Evolutionary conservation across 352 stramenopile species (phyloP).

Genomic region (Phytophthora podocarpi): DNA sequence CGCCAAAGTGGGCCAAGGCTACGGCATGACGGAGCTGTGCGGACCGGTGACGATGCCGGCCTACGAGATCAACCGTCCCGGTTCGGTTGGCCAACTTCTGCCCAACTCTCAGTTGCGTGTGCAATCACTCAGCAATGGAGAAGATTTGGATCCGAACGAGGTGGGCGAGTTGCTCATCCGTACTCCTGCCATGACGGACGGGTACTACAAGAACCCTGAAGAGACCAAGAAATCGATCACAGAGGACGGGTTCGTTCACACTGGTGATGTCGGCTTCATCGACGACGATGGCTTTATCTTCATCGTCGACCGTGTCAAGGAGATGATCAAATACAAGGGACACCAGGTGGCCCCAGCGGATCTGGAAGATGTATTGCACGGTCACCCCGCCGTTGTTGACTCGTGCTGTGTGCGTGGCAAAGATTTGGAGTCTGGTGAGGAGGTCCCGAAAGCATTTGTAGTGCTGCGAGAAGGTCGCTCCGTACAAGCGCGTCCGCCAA

Average conservation of each 20-base stretch:
- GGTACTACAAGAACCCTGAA: slow-evolving; percentile 74
- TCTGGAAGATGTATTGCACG: slow-evolving; percentile 89
- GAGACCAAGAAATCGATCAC: slow-evolving; percentile 80
- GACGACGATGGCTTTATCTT: slow-evolving; percentile 92
- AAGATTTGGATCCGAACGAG: slow-evolving; percentile 34
- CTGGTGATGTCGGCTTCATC: slow-evolving; percentile 91
- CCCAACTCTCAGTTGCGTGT: slow-evolving; percentile 47
- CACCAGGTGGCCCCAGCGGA: slow-evolving; percentile 92
- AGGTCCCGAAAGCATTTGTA: slow-evolving; percentile 89
- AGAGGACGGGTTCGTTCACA: slow-evolving; percentile 80
- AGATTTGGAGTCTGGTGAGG: slow-evolving; percentile 81
- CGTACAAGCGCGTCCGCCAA: slow-evolving; percentile 86
- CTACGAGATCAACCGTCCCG: slow-evolving; percentile 30
- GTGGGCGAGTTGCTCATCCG: slow-evolving; percentile 79
- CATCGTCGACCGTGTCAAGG: slow-evolving; percentile 94
- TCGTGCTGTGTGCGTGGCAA: slow-evolving; percentile 63
- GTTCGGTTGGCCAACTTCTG: slow-evolving; percentile 42
- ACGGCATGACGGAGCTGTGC: slow-evolving; percentile 68
- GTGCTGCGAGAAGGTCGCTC: slow-evolving; percentile 80
- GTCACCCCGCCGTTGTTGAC: slow-evolving; percentile 75
- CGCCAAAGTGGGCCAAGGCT: slow-evolving; percentile 50
- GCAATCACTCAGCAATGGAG: slow-evolving; percentile 35
- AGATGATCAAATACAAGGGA: slow-evolving; percentile 96
- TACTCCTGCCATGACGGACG: slow-evolving; percentile 37
- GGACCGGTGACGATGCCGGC: slow-evolving; percentile 55